These are phyloP conservation scores for Haplosporangium sp. DNA, from an alignment of 371 early-diverging fungal species.

Conservation along the genomic window DNA sequence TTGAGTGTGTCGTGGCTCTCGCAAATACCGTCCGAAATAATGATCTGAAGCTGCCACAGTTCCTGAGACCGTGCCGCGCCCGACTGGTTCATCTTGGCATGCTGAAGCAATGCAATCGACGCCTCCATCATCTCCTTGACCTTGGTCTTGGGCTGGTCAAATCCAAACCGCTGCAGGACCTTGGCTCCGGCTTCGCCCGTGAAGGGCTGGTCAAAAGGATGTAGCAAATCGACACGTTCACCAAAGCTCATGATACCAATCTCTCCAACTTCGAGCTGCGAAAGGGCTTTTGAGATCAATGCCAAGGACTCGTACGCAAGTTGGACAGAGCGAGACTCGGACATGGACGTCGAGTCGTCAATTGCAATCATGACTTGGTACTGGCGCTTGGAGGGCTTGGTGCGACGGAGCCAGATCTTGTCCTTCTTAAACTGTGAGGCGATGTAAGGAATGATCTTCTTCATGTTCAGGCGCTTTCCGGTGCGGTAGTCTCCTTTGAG, in stretches of 20 bases:
- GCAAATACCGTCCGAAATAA: constrained; percentile 97
- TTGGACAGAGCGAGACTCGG: constrained; percentile 86
- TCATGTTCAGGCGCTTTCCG: constrained; percentile 99
- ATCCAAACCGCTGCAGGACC: constrained; percentile 89
- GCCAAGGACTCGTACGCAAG: constrained; percentile 95
- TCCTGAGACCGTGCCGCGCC: constrained; percentile 65
- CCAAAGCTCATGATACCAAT: constrained; percentile 93
- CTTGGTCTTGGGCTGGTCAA: constrained; percentile 90
- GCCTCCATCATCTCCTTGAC: constrained; percentile 86
- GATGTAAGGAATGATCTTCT: constrained; percentile 99
- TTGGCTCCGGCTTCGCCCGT: constrained; percentile 90
- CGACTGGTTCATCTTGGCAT: constrained; percentile 67
- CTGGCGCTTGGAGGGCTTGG: constrained; percentile 96
- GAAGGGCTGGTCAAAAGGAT: constrained; percentile 93
- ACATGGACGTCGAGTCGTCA: constrained; percentile 99
- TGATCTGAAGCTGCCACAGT: constrained; percentile 95
- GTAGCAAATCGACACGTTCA: constrained; percentile 84
- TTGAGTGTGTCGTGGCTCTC: constrained; percentile 89
- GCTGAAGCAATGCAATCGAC: constrained; percentile 78
- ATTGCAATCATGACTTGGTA: constrained; percentile 99
- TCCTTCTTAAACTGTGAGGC: constrained; percentile 99
- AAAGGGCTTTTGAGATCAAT: constrained; percentile 90
- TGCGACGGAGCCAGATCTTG: constrained; percentile 99
- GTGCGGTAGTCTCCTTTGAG: constrained; percentile 99
- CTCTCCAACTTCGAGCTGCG: constrained; percentile 95